Evolutionary conservation across 2,329 filamentous ascomycete species (phyloP), one percentile per base, ranked within the genome.

Genomic region (Metarhizium sp.): DNA sequence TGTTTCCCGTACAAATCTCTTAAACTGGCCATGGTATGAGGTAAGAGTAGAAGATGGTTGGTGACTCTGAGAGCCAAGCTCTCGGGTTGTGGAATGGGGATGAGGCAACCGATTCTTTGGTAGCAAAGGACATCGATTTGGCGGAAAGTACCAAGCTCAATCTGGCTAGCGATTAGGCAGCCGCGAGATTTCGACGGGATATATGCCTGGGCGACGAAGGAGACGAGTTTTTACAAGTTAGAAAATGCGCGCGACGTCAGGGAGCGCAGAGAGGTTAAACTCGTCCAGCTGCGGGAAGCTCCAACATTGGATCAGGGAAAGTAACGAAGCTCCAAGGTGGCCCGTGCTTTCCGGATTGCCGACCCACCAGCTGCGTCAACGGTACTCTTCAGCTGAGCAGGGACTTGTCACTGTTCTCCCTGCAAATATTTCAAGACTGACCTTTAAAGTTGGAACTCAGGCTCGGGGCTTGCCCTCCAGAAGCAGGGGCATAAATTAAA

Each of bases 1-100:
- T 64, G 59, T 45, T 67, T 66, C 50, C 65, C 61, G 50, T 69
- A 69, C 43, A 71, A 57, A 60, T 66, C 66, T 58, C 62, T 61
- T 38, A 68, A 57, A 56, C 63, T 65, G 46, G 71, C 64, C 71
- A 73, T 73, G 56, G 51, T 57, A 58, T 18, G 38, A 43, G 13
- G 49, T 29, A 8, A 38, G 25, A 48, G 7, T 14, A 11, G 45
- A n/a, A 2, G 3, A 8, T 29, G 11, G 13, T 29, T n/a, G 25
- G 7, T 25, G 25, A 25, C 25, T 25, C 25, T 25, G 45, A 8
- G 20, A 20, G n/a, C 42, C 16, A 20, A 45, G n/a, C 6, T 20
- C n/a, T 20, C 6, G 16, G n/a, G 42, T 45, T 45, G 42, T 7
- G 38, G 14, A 40, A 5, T 4, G 25, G 8, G 42, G 16, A 2